Evolutionary conservation across 2,329 filamentous ascomycete genomes (phyloP).

Genomic region (Pseudocercospora fuligena): DNA sequence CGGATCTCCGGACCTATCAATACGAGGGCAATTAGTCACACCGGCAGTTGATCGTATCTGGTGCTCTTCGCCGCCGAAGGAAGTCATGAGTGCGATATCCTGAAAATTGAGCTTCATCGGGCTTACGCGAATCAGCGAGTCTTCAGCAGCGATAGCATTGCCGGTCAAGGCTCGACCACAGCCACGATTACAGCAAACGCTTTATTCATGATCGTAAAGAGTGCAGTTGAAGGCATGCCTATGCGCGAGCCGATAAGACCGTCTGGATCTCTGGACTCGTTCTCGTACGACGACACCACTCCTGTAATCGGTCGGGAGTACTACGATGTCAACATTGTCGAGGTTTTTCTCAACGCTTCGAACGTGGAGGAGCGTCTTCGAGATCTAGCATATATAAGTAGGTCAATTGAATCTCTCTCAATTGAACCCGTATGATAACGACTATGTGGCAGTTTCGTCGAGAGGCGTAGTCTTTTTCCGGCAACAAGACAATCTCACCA

Average conservation of each 20-base stretch:
- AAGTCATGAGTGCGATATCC: neutral
- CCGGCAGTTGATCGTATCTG: neutral
- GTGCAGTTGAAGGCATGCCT: neutral
- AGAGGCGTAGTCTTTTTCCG: constrained; percentile 74
- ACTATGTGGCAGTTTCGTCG: constrained; percentile 62
- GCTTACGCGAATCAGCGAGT: neutral
- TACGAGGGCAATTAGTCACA: neutral
- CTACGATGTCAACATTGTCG: constrained; percentile 60
- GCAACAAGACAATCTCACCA: constrained; percentile 61
- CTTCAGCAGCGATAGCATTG: neutral
- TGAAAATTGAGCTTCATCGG: neutral
- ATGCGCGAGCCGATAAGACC: neutral
- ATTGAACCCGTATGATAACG: constrained; percentile 1
- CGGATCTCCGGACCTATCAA: neutral
- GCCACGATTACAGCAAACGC: neutral
- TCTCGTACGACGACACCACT: constrained; percentile 48
- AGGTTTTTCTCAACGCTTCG: constrained; percentile 57
- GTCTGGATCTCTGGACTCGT: neutral
- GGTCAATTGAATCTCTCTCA: neutral
- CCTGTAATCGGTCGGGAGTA: constrained; percentile 64
- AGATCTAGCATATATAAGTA: constrained; percentile 24
- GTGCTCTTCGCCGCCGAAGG: neutral
- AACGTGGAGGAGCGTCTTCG: constrained; percentile 21
- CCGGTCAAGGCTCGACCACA: neutral
- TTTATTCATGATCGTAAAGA: neutral